Base-by-base conservation (phyloP, 2,329 filamentous ascomycete species). In the Thermothelomyces thermophilus region DNA sequence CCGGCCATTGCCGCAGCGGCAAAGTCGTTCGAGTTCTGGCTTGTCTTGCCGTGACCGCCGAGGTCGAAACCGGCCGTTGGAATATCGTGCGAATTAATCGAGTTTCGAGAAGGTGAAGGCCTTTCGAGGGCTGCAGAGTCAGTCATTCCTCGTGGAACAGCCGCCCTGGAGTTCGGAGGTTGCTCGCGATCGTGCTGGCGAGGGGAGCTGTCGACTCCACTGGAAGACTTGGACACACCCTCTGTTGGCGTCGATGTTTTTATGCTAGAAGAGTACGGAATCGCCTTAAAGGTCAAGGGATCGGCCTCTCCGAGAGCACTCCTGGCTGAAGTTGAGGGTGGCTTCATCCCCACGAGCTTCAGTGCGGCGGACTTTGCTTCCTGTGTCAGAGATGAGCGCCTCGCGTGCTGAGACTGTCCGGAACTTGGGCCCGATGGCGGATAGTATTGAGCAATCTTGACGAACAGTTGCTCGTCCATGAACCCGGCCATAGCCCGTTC, bases 21-120 rank as follows among this genome's bases (percentile, higher is more conserved):
- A 11, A 66, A 66, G 46, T 66, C 68, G 47, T 59, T 66, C 45
- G 69, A 55, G 49, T 61, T 66, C 50, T 64, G 64, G 14, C 24
- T 37, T 52, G 61, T 68, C n/a, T 61, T 58, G 41, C 41, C 54
- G 9, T 56, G 53, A 14, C 11, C 50, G 40, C 46, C 36, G 3
- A 51, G 19, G 8, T 28, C 44, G 13, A 58, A 54, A 3, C 50
- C 49, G 5, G 54, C 20, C 34, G 41, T 41, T 9, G 54, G 58
- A 10, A 47, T 50, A 6, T 28, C 52, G 19, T 41, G 50, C 9
- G 46, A 52, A n/a, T 48, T 55, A 11, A 20, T 33, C 9, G 50
- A 56, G 30, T 52, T 55, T 9, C 52, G 56, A 7, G 55, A 46
- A 7, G 54, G 56, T 10, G 33, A 17, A 17, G 55, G 54, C 13